Evolutionary conservation across 176 grass and related monocot species (phyloP), one percentile per base, ranked within the genome.

Genomic region (Otatea glauca): DNA sequence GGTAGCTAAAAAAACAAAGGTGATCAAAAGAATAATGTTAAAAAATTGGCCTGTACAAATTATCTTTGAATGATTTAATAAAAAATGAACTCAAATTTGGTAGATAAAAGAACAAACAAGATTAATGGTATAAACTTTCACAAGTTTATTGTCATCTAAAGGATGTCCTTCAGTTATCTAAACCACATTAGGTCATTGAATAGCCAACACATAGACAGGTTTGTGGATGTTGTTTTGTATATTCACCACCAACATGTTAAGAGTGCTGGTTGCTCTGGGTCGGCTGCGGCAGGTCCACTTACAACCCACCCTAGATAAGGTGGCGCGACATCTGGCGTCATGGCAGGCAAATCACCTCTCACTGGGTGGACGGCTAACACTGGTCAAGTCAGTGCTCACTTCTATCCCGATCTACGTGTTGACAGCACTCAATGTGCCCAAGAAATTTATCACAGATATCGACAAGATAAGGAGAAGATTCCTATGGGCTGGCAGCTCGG

Each of bases 1-100:
- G 96, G 91, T 84, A 95, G 35, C 96, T 98, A 77, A 23, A 45
- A 77, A 70, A 79, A 56, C 84, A 38, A 81, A 82, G 2, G 34
- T 12, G 17, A 77, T 35, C 51, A 85, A 74, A 53, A 82, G 10
- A 82, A 75, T 77, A 39, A 24, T 23, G 0, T 60, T 14, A 44
- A 68, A 74, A 75, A 23, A 61, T 35, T 47, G 38, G 68, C 18
- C 24, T 62, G 41, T 37, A 48, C 3, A 76, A 20, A 67, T 65
- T 39, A 55, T 37, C 59, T n/a, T 79, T 83, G 49, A 90, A 68
- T 53, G 16, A 87, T n/a, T 64, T 65, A 39, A 53, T 34, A 64
- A 72, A 72, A 72, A 70, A 77, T 39, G 24, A 27, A 73, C 10
- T 25, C 72, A 65, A 54, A 58, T 29, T 80, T 23, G 4, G 37